These are phyloP conservation scores for Leccinellum luteum DNA, from an alignment of 768 basidiomycete species.

Conservation along the genomic window DNA sequence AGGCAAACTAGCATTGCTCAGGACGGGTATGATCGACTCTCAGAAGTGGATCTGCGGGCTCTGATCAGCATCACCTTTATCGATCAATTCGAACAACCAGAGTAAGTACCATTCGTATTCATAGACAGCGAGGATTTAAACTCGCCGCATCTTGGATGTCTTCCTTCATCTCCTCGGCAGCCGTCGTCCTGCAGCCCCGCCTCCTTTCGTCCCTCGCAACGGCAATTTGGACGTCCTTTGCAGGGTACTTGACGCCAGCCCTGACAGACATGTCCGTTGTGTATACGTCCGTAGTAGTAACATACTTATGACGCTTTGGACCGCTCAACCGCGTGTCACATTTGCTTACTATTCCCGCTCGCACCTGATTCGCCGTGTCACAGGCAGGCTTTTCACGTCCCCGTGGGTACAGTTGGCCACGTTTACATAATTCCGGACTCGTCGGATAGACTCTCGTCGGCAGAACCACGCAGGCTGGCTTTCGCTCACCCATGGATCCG, in stretches of 20 bases:
- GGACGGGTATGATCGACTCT: constrained; percentile 87
- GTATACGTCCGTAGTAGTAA: background rate
- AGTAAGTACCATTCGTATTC: constrained; percentile 53
- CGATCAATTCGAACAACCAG: constrained; percentile 82
- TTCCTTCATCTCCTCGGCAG: background rate
- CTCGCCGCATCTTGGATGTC: background rate
- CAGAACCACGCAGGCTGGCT: no score
- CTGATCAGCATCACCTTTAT: constrained; percentile 88
- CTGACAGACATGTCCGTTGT: background rate
- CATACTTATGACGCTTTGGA: no score
- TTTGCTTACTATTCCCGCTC: constrained; percentile 2
- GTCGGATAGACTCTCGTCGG: no score
- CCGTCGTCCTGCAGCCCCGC: background rate
- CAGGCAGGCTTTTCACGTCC: no score
- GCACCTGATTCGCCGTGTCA: no score
- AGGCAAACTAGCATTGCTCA: constrained; percentile 78
- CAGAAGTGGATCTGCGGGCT: constrained; percentile 75
- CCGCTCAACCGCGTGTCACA: background rate
- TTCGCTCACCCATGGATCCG: no score
- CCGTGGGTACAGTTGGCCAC: no score
- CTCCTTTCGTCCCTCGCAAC: constrained; percentile 4
- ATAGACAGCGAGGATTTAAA: background rate
- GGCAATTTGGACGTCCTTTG: constrained; percentile 3
- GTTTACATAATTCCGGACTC: no score
- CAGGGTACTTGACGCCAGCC: background rate